Evolutionary conservation across 768 basidiomycete species (phyloP), one percentile per base, ranked within the genome.

Genomic region (Serpula lacrymans): DNA sequence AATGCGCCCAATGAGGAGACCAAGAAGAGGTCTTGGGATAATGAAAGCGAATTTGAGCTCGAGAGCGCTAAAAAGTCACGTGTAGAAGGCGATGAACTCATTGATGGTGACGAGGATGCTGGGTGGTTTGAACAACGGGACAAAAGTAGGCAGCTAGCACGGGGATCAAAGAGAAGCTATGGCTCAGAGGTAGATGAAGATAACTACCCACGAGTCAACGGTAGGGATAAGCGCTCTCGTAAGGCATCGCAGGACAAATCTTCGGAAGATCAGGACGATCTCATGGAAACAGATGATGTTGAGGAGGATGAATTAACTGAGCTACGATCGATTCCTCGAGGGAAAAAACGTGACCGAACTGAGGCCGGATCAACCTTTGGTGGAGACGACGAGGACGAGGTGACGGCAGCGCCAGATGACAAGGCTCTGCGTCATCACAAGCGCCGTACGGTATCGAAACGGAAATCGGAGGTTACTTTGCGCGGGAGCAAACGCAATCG

Each of bases 271-370:
- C n/a, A n/a, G n/a, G n/a, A n/a, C n/a, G 55, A 62, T 43, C 57
- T 51, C 22, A 59, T 64, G 46, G 63, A 62, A 35, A 63, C 71
- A 29, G 74, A 75, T 37, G 64, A 66, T 17, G 57, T 71, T 18
- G 65, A 69, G 16, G 69, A 63, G 35, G 74, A 76, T 48, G 65
- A 69, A 32, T 48, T 68, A 14, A 53, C 59, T 17, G 70, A 69
- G 37, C 57, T 70, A 35, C 58, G 52, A 40, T 59, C 62, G 34
- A 52, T 62, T 42, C 51, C 58, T 22, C 50, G 62, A 45, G 84
- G 85, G 32, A 84, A 75, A 69, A 90, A 90, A 64, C 80, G 87
- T 46, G 84, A 84, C 59, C 80, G 82, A 28, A 72, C 75, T 6
- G 84, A 85, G 54, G 83, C 83, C 41, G 85, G 75, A 6, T 84